Conservation (phyloP, 1,139 yeast species). For the Geotrichum aggregatum region DNA sequence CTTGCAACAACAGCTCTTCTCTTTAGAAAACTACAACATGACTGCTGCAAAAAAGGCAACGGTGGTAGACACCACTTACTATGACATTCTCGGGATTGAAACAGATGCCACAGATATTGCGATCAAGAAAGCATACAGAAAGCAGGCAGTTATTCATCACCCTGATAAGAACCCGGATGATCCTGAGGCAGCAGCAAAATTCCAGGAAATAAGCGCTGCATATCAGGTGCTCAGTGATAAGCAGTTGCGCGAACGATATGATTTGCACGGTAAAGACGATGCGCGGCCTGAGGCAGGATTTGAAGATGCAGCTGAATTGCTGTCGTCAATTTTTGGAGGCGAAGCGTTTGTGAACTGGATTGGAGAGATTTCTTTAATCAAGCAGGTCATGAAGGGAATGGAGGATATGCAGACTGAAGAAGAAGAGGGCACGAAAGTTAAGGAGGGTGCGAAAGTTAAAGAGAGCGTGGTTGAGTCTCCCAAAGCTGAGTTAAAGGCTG, state of each 20-base stretch:
- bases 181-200: constrained; percentile 66
- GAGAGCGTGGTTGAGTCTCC: constrained; percentile 3
- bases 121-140: constrained; percentile 89
- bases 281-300: constrained; percentile 79
- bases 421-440: constrained; percentile 65
- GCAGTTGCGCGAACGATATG: constrained; percentile 68
- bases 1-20: neutral
- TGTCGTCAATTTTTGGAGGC: constrained; percentile 87
- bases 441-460: constrained; percentile 16
- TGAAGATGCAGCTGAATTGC: constrained; percentile 85
- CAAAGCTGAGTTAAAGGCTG: neutral
- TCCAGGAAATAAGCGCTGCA: constrained; percentile 47
- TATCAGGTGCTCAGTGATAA: constrained; percentile 67
- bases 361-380: constrained; percentile 84
- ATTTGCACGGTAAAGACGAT: constrained; percentile 78
- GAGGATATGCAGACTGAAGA: constrained; percentile 36
- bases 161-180: constrained; percentile 95
- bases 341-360: constrained; percentile 84
- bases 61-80: constrained; percentile 89
- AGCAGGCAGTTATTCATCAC: constrained; percentile 81
- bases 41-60: neutral
- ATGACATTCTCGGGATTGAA: constrained; percentile 67
- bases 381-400: constrained; percentile 69
- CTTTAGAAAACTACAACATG: neutral
- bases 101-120: constrained; percentile 74